Base-by-base conservation (phyloP, 2,329 filamentous ascomycete species). In the Fusarium xylarioides region DNA sequence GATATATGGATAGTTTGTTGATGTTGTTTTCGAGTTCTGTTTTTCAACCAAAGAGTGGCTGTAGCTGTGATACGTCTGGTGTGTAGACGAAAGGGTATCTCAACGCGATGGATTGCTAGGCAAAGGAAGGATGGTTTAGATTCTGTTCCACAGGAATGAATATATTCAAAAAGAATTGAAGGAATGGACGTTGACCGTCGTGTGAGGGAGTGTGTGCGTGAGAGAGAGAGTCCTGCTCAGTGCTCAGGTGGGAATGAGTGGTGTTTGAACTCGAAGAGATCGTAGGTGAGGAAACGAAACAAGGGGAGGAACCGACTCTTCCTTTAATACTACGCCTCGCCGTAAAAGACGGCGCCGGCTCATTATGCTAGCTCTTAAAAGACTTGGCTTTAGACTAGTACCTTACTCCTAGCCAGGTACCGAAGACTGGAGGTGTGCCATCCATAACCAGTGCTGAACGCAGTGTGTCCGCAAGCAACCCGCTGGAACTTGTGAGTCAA, bases 121-220 rank as follows among this genome's bases (percentile, higher is more conserved):
- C 46, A 63, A 74, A 77, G 66, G 73, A 71, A 72, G 58, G 65
- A 57, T 69, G 68, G 66, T 63, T 64, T 66, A 71, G 76, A 61
- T 66, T 76, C 73, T 78, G 63, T 77, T 78, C 76, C 74, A 77
- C 76, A 77, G 76, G 66, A 73, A 78, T 74, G 74, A 74, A 74
- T 77, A 76, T 70, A 70, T 60, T 62, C 63, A 66, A 69, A 65
- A 65, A 55, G 66, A 70, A 74, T 61, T 64, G 76, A 76, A 76
- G 42, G 73, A 77, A 62, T 75, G 70, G 73, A 76, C 56, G 68
- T 66, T 75, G 35, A 50, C 60, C 64, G 74, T 74, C 74, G 61
- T 65, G 55, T 72, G 74, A 77, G 75, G 53, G 75, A 77, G 30
- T 72, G 75, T 77, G 69, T 72, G 71, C 61, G 69, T 63, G 66